Conservation (phyloP, 257 asterid genomes). For the Nicotiana sylvestris region DNA sequence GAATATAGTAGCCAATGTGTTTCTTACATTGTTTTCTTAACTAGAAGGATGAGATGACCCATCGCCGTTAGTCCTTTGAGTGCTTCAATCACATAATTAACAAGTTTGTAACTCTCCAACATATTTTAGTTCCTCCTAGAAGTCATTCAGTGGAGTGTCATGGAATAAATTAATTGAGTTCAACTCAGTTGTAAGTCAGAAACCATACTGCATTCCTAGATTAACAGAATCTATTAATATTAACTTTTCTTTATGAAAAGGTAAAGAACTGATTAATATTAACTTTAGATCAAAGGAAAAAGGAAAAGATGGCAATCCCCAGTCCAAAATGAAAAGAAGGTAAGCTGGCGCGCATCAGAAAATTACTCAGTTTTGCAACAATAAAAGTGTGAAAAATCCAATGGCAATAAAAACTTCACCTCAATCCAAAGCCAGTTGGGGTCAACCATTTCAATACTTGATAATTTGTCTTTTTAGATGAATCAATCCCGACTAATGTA, state of each 20-base stretch:
- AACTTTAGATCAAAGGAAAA: not conserved
- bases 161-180: not conserved
- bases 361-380: not conserved
- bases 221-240: not conserved
- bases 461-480: not conserved
- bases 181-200: not conserved
- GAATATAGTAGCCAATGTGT: not conserved
- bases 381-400: not conserved
- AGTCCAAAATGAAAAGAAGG: not conserved
- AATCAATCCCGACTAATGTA: not conserved
- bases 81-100: not conserved
- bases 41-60: not conserved
- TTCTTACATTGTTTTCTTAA: not conserved
- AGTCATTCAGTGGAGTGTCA: not conserved
- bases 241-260: not conserved
- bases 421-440: not conserved
- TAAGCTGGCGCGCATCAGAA: not conserved
- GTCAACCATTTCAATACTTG: not conserved
- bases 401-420: not conserved
- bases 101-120: not conserved
- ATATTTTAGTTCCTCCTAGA: not conserved
- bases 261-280: not conserved
- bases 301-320: not conserved
- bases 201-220: not conserved
- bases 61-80: not conserved